Base-by-base conservation (phyloP, 2,329 filamentous ascomycete species). In the Davidsoniella neocaledoniae region DNA sequence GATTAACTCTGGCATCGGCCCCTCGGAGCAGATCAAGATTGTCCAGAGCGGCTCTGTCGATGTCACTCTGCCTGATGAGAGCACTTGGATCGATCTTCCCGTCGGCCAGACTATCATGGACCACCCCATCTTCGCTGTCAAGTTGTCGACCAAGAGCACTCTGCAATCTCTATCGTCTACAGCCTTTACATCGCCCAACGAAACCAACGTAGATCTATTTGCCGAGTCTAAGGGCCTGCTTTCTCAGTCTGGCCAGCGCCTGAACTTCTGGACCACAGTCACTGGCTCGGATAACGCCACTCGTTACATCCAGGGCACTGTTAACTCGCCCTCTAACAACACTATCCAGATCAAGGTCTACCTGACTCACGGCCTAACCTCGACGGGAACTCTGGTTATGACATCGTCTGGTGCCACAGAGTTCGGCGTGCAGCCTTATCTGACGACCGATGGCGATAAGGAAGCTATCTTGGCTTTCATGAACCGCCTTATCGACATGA, bases 1-100 rank as follows among this genome's bases (percentile, higher is more conserved):
- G 2, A 69, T 83, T 63, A 71, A 79, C 58, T 80, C 76, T 47
- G 68, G 81, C 56, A 85, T 83, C 54, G 82, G 80, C 4, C 78
- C 78, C 19, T 63, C 64, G 64, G 69, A 75, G 66, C 66, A 84
- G 58, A 67, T 79, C 21, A 59, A 67, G 23, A 60, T 74, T 10
- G 73, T 77, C 25, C 61, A 70, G 45, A 62, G 58, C 45, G 73
- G 72, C 1, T 60, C 60, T 1, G 74, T 77, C 54, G 70, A 70
- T 0, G 57, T 66, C 10, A 71, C 66, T 1, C 72, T 78, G 67
- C 68, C 74, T n/a, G 59, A 64, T 2, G 63, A 67, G 55, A 60
- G 60, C 23, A 61, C 70, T 8, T 79, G 75, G 75, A 74, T 79
- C 47, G 62, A 70, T 16, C 66, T 77, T 1, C 75, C 75, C 0